Evolutionary conservation across 1,284 basidiomycete genomes (phyloP).

Genomic region (Ceratorhiza oryzae-sativae): DNA sequence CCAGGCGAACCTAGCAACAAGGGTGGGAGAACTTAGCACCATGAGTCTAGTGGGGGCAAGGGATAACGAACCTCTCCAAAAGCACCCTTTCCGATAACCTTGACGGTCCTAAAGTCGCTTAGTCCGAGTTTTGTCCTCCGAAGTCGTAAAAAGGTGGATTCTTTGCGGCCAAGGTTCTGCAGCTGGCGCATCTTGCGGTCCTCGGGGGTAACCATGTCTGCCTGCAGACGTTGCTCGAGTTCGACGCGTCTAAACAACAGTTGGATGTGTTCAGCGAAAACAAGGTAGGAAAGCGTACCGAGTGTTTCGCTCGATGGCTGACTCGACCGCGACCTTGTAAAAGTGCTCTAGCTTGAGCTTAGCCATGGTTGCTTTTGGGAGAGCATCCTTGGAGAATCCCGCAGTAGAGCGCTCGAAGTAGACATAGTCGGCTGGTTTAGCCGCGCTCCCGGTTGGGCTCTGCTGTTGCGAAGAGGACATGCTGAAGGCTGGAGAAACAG

Average conservation of each 20-base stretch:
- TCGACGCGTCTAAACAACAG: conserved; percentile 78
- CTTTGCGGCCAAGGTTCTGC: conserved; percentile 87
- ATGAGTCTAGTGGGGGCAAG: not conserved
- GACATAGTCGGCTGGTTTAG: conserved; percentile 70
- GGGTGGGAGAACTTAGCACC: conserved; percentile 17
- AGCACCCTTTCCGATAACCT: conserved; percentile 98
- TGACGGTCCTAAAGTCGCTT: conserved; percentile 94
- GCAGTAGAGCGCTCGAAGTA: conserved; percentile 91
- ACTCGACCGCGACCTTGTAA: conserved; percentile 95
- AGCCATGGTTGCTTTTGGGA: conserved; percentile 92
- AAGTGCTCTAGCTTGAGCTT: conserved; percentile 98
- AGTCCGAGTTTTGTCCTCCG: conserved; percentile 92
- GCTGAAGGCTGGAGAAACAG: not conserved
- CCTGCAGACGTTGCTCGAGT: conserved; percentile 86
- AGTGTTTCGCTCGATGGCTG: conserved; percentile 87
- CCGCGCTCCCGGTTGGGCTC: conserved; percentile 29
- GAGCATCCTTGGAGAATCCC: conserved; percentile 85
- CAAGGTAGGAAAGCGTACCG: conserved; percentile 58
- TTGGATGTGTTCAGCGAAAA: not conserved
- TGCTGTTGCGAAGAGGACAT: conserved; percentile 38
- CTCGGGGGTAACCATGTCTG: conserved; percentile 74
- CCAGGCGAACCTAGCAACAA: conserved; percentile 77
- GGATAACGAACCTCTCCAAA: conserved; percentile 92
- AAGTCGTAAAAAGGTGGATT: conserved; percentile 90
- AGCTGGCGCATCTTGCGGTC: conserved; percentile 92